Evolutionary conservation across 768 basidiomycete genomes (phyloP).

Genomic region (Mrakia hoshinonis): DNA sequence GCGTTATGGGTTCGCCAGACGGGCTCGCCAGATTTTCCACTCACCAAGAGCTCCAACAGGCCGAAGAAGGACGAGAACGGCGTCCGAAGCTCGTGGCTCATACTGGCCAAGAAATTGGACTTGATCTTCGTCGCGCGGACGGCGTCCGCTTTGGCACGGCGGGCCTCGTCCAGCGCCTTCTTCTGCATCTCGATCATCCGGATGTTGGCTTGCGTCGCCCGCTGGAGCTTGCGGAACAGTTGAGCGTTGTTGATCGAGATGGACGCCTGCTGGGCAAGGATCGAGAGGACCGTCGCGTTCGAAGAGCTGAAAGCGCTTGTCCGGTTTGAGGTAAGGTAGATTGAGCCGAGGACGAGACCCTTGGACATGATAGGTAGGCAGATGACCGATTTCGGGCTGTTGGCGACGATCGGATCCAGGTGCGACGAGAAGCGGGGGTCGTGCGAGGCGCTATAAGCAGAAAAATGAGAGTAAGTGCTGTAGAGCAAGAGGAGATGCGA

Average conservation of each 20-base stretch:
- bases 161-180: conserved; percentile 60
- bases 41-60: conserved; percentile 59
- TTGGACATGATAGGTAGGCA: conserved; percentile 17
- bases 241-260: conserved; percentile 66
- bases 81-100: conserved; percentile 60
- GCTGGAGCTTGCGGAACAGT: conserved; percentile 59
- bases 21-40: conserved; percentile 61
- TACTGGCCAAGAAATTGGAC: conserved; percentile 6
- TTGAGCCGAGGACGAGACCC: conserved; percentile 14
- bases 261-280: conserved; percentile 22
- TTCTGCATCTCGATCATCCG: conserved; percentile 68
- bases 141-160: conserved; percentile 57
- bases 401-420: neutral
- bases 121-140: neutral
- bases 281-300: conserved; percentile 47
- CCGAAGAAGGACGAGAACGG: conserved; percentile 75
- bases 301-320: conserved; percentile 51
- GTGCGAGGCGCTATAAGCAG: neutral
- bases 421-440: neutral
- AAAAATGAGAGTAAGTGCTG: neutral
- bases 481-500: neutral
- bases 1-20: no score
- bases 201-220: conserved; percentile 63
- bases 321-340: conserved; percentile 13
- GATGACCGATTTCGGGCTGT: conserved; percentile 4